A percentile compares a stretch with the other conserved stretches of the same genome.
Evolutionary conservation across 1,284 basidiomycete species (phyloP).

Genomic region (Cronartium quercuum): DNA sequence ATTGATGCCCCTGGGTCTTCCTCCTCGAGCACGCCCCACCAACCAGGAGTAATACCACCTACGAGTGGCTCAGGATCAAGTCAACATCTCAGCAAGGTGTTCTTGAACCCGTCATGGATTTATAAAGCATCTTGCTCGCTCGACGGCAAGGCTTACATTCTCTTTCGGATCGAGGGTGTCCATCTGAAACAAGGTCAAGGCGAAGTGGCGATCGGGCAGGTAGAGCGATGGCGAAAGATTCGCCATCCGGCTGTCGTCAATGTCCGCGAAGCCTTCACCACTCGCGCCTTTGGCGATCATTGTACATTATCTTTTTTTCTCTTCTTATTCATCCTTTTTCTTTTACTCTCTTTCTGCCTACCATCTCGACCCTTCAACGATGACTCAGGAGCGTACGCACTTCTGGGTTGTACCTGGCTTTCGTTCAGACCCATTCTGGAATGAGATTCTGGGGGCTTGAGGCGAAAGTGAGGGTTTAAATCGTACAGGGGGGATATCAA

Average conservation of each 20-base stretch:
- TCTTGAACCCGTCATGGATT: constrained; percentile 19
- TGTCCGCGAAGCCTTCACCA: constrained; percentile 90
- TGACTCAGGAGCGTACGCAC: not conserved
- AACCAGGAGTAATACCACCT: not conserved
- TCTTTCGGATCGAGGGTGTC: constrained; percentile 59
- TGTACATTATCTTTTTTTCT: constrained; percentile 57
- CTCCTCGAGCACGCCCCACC: constrained; percentile 54
- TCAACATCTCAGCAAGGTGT: constrained; percentile 5
- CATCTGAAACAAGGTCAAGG: constrained; percentile 61
- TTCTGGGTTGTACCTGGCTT: too few relatives aligned
- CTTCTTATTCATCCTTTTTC: not conserved
- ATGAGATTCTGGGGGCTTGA: too few relatives aligned
- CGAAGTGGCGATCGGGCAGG: constrained; percentile 68
- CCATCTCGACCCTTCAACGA: too few relatives aligned
- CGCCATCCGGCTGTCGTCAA: constrained; percentile 80
- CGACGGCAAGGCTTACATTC: constrained; percentile 48
- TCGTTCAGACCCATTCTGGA: too few relatives aligned
- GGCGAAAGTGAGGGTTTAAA: too few relatives aligned
- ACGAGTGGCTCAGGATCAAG: not conserved
- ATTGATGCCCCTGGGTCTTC: constrained; percentile 57
- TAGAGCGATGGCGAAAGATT: constrained; percentile 82
- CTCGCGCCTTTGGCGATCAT: constrained; percentile 81
- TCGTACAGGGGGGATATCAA: too few relatives aligned
- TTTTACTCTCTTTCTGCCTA: constrained; percentile 6
- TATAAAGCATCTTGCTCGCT: constrained; percentile 37